Conservation (phyloP, 805 yeast genomes). For the Saccharomycopsis amapae region DNA sequence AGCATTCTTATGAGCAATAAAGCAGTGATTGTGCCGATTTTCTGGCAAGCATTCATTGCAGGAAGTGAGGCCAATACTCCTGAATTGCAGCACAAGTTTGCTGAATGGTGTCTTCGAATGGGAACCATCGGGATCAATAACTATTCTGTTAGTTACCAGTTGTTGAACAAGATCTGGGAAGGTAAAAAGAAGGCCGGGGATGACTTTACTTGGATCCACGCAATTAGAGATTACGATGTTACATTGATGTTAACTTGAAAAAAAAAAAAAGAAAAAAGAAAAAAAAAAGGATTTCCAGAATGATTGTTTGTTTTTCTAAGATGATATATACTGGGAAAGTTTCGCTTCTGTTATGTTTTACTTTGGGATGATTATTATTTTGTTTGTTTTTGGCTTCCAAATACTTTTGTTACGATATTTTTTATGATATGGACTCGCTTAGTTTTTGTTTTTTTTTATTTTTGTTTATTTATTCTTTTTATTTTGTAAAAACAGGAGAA, state of each 20-base stretch:
- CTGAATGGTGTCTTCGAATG: conserved; percentile 42
- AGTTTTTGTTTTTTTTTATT: no score
- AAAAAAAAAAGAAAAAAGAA: background rate
- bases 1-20: conserved; percentile 40
- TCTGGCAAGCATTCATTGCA: conserved; percentile 87
- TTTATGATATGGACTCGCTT: no score
- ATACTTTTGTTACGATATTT: no score
- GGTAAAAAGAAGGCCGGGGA: conserved; percentile 1
- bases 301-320: no score
- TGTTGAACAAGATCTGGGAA: conserved; percentile 17
- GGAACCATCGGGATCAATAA: conserved; percentile 27
- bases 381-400: no score
- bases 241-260: conserved; percentile 12
- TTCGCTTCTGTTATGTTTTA: no score
- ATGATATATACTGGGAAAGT: no score
- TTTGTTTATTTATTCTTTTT: no score
- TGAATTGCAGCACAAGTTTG: conserved; percentile 59
- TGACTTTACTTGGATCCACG: conserved; percentile 15
- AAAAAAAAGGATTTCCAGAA: no score
- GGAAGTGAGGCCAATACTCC: conserved; percentile 62
- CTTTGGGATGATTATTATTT: no score
- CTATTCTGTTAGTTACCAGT: background rate
- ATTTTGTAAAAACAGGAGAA: no score
- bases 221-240: conserved; percentile 17
- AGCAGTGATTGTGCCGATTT: conserved; percentile 62